These are phyloP conservation scores for Fonsecaea erecta DNA, from an alignment of 2,329 filamentous ascomycete genomes.

Conservation along the genomic window DNA sequence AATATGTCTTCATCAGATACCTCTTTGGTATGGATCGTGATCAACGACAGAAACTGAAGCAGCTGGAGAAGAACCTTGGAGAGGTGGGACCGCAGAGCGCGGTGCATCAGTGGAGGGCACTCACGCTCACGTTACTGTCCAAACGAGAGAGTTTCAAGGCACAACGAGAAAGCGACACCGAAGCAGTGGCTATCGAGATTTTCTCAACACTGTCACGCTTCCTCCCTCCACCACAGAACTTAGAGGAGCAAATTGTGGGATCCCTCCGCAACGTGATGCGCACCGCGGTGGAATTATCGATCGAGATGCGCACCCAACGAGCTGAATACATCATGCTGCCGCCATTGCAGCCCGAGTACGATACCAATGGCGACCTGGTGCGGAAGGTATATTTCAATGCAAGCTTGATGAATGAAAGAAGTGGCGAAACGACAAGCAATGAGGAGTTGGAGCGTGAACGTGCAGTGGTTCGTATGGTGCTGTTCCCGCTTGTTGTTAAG, in stretches of 20 bases:
- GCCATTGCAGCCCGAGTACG: conserved; percentile 91
- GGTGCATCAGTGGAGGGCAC: conserved; percentile 97
- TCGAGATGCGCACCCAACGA: conserved; percentile 96
- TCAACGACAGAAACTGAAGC: conserved; percentile 95
- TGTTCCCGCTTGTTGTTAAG: conserved; percentile 96
- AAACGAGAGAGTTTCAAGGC: conserved; percentile 77
- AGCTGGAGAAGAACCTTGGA: conserved; percentile 84
- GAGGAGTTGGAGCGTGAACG: conserved; percentile 77
- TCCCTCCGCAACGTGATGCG: conserved; percentile 86
- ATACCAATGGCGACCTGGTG: conserved; percentile 85
- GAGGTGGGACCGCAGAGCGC: conserved; percentile 86
- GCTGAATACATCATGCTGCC: conserved; percentile 99
- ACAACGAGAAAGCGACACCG: conserved; percentile 86
- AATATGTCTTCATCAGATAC: conserved; percentile 96
- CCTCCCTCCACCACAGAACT: conserved; percentile 80
- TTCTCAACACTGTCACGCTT: conserved; percentile 82
- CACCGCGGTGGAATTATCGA: conserved; percentile 84
- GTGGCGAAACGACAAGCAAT: conserved; percentile 70
- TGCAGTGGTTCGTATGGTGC: conserved; percentile 83
- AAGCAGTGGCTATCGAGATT: conserved; percentile 92
- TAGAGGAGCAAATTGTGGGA: conserved; percentile 78
- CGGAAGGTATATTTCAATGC: conserved; percentile 92
- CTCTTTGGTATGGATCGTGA: conserved; percentile 98
- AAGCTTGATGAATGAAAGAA: conserved; percentile 90
- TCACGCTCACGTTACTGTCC: conserved; percentile 86